These are phyloP conservation scores for Microcyclospora pomicola DNA, from an alignment of 2,329 filamentous ascomycete genomes.

Conservation along the genomic window DNA sequence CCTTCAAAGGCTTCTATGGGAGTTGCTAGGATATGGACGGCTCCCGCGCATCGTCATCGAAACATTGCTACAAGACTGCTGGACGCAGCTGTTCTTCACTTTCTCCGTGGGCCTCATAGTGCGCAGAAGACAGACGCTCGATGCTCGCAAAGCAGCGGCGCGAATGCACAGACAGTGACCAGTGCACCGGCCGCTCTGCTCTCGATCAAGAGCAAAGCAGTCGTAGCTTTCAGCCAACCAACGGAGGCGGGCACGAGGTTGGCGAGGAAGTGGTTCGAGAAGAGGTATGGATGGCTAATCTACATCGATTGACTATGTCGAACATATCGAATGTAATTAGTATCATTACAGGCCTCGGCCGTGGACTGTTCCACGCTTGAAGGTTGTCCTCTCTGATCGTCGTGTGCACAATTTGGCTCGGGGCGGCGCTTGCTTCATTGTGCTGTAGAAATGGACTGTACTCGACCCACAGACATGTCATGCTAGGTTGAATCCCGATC, in stretches of 20 bases:
- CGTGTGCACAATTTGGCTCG: too few species aligned
- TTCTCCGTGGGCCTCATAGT: neutral
- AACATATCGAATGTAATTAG: too few species aligned
- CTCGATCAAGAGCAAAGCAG: conserved; percentile 36
- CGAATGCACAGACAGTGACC: neutral
- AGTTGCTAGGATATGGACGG: conserved; percentile 54
- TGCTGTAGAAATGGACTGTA: too few species aligned
- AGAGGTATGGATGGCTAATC: conserved; percentile 44
- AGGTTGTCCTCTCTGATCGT: too few species aligned
- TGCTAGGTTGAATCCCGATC: too few species aligned
- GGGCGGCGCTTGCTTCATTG: too few species aligned
- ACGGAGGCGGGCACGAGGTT: conserved; percentile 46
- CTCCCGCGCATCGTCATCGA: conserved; percentile 39
- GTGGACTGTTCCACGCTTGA: too few species aligned
- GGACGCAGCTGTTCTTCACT: conserved; percentile 25
- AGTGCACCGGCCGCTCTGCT: conserved; percentile 32
- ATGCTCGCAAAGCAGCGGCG: neutral
- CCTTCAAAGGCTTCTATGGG: conserved; percentile 38
- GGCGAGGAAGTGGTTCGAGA: conserved; percentile 44
- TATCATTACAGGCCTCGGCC: too few species aligned
- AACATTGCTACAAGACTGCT: conserved; percentile 45
- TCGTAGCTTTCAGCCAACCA: conserved; percentile 53
- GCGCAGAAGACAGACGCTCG: neutral
- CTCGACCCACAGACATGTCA: too few species aligned
- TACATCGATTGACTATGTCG: conserved; percentile 24